Conservation (phyloP, 2,329 filamentous ascomycete genomes). For the Phoma sp. region DNA sequence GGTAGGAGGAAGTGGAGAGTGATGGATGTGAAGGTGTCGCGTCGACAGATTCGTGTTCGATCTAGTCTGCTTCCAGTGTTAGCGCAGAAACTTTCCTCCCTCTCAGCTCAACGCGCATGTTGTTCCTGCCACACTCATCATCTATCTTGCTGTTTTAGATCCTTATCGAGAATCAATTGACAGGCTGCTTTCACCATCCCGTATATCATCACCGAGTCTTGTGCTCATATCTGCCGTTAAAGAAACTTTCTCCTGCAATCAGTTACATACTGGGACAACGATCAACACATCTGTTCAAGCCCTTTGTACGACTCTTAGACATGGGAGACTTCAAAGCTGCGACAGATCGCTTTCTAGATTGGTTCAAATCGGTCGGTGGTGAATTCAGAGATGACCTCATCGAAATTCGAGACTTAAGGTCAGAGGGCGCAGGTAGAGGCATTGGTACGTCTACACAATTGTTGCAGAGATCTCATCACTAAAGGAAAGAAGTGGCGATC, state of each 20-base stretch:
- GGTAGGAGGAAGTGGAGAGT: too few species aligned
- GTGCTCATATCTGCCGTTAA: too few species aligned
- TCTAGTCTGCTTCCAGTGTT: not conserved
- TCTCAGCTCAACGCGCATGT: not conserved
- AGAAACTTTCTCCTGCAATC: not conserved
- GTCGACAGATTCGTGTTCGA: not conserved
- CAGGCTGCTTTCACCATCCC: too few species aligned
- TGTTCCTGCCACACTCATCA: not conserved
- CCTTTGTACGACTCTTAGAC: not conserved
- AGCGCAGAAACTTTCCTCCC: not conserved
- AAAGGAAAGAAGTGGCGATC: conserved; percentile 17
- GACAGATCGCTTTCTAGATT: conserved; percentile 25
- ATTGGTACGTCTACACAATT: conserved; percentile 21
- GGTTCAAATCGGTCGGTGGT: conserved; percentile 31
- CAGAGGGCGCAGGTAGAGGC: conserved; percentile 29
- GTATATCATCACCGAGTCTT: too few species aligned
- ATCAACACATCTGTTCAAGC: too few species aligned
- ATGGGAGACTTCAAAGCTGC: conserved; percentile 27
- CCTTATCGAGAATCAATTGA: not conserved
- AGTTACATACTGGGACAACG: not conserved
- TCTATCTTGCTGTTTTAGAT: not conserved
- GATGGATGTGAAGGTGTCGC: too few species aligned
- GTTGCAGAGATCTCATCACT: not conserved
- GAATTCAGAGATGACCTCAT: conserved; percentile 30
- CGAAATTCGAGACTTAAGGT: conserved; percentile 27